Evolutionary conservation across 768 basidiomycete species (phyloP).

Genomic region (Pleurotus giganteus): DNA sequence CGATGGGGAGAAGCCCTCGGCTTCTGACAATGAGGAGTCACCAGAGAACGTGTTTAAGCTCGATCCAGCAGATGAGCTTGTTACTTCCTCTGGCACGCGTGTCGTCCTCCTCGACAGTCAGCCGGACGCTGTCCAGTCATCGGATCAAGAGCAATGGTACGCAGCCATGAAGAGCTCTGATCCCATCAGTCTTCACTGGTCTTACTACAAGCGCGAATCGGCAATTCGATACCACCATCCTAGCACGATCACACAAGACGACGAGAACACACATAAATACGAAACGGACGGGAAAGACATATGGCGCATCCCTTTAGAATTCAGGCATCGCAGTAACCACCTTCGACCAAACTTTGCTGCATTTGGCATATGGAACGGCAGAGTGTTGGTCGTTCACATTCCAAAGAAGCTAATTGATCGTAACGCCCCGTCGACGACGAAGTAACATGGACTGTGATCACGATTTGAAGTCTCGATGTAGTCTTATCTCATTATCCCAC

Average conservation of each 20-base stretch:
- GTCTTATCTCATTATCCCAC: too few species aligned
- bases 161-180: not conserved
- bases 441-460: too few species aligned
- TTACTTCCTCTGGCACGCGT: not conserved
- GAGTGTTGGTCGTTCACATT: not conserved
- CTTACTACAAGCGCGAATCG: not conserved
- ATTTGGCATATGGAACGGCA: constrained; percentile 1
- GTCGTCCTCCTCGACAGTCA: not conserved
- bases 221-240: not conserved
- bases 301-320: not conserved
- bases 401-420: not conserved
- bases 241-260: not conserved
- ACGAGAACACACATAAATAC: not conserved
- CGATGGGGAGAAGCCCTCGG: not conserved
- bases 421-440: too few species aligned
- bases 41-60: not conserved
- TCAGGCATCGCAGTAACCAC: not conserved
- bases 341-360: constrained; percentile 3
- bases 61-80: not conserved
- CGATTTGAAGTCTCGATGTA: too few species aligned
- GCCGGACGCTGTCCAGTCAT: not conserved
- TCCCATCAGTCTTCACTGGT: not conserved
- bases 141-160: not conserved
- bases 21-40: not conserved
- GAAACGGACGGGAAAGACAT: not conserved